Evolutionary conservation across 306 rosid genomes (phyloP).

Genomic region (Prunus armeniaca): DNA sequence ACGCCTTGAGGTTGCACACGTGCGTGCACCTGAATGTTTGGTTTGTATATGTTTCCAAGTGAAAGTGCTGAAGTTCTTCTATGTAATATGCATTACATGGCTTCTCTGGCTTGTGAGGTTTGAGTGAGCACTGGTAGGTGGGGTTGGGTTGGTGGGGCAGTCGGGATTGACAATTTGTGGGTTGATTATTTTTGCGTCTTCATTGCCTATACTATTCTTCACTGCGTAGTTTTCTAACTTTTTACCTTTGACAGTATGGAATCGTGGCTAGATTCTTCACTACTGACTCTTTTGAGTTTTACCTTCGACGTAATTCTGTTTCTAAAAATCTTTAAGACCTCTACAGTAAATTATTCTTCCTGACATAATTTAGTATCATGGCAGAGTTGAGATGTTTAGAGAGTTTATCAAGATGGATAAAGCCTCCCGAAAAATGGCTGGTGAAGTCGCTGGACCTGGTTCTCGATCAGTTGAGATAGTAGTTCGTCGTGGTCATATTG

Average conservation of each 20-base stretch:
- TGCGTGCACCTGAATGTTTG: background rate
- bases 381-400: constrained; percentile 96
- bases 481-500: constrained; percentile 79
- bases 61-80: background rate
- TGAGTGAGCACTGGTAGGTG: background rate
- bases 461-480: constrained; percentile 77
- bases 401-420: constrained; percentile 95
- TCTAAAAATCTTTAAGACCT: constrained; percentile 1
- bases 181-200: background rate
- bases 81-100: background rate
- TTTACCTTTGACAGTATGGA: background rate
- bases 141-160: background rate
- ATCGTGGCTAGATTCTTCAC: background rate
- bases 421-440: constrained; percentile 91
- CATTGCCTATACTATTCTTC: background rate
- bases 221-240: background rate
- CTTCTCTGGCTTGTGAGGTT: background rate
- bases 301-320: background rate
- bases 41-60: constrained; percentile 1
- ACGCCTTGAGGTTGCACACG: background rate
- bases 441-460: constrained; percentile 82
- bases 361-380: constrained; percentile 28
- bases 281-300: background rate
- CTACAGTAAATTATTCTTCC: constrained; percentile 4
- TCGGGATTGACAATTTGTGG: background rate